A percentile compares a stretch with the other conserved stretches of the same genome.
Evolutionary conservation across 1,139 yeast species (phyloP).

Genomic region (Hyphopichia burtonii): DNA sequence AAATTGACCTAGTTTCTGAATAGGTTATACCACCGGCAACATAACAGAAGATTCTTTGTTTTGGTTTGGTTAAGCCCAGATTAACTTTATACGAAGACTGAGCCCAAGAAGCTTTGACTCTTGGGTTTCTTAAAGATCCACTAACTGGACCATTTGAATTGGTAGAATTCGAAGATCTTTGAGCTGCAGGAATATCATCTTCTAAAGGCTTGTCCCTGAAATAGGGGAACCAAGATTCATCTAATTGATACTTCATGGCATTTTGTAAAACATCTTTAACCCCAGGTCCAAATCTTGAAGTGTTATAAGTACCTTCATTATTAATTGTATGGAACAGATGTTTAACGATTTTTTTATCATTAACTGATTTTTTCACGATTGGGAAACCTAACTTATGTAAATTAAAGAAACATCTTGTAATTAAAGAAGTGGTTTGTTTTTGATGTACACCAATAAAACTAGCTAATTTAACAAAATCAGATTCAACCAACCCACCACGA

Average conservation of each 20-base stretch:
- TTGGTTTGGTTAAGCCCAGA: slow-evolving; percentile 32
- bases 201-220: slow-evolving; percentile 73
- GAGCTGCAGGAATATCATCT: slow-evolving; percentile 44
- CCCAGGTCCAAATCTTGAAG: slow-evolving; percentile 78
- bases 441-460: slow-evolving; percentile 65
- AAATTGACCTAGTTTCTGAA: slow-evolving; percentile 74
- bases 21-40: slow-evolving; percentile 90
- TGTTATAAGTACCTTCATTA: slow-evolving; percentile 64
- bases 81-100: slow-evolving; percentile 38
- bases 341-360: slow-evolving; percentile 39
- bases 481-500: slow-evolving; percentile 79
- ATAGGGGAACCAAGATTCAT: slow-evolving; percentile 66
- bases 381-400: slow-evolving; percentile 67
- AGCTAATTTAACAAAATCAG: slow-evolving; percentile 71
- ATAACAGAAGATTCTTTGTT: slow-evolving; percentile 74
- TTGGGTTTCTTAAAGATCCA: slow-evolving; percentile 62
- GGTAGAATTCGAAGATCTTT: slow-evolving; percentile 19
- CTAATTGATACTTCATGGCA: slow-evolving; percentile 48
- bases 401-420: slow-evolving; percentile 57
- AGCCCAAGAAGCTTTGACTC: slow-evolving; percentile 85
- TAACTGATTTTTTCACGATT: slow-evolving; percentile 51
- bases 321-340: slow-evolving; percentile 64
- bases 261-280: slow-evolving; percentile 56
- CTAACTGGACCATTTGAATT: slow-evolving; percentile 16
- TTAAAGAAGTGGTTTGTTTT: slow-evolving; percentile 50